Conservation (phyloP, 148 eudicot species). For the Arbutus unedo region DNA sequence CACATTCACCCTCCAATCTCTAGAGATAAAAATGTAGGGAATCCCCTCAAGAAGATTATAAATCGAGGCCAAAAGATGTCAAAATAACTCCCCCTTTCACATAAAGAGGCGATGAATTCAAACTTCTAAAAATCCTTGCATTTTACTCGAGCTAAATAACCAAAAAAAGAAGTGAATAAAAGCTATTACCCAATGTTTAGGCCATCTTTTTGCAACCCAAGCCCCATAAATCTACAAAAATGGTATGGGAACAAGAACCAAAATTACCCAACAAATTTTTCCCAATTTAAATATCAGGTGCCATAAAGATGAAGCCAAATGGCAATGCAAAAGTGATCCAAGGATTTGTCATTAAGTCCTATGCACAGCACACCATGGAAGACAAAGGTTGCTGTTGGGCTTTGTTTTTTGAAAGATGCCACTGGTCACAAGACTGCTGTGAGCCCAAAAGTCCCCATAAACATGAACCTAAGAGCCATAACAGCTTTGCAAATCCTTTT, state of each 20-base stretch:
- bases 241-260: not conserved
- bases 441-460: not conserved
- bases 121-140: not conserved
- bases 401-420: not conserved
- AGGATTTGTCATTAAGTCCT: not conserved
- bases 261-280: not conserved
- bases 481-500: not conserved
- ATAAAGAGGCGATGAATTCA: not conserved
- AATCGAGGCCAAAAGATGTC: not conserved
- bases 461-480: not conserved
- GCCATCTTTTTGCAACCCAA: not conserved
- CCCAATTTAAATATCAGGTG: not conserved
- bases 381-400: not conserved
- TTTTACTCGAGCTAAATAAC: not conserved
- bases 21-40: not conserved
- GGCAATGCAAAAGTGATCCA: not conserved
- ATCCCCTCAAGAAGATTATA: not conserved
- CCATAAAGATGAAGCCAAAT: not conserved
- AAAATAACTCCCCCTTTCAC: not conserved
- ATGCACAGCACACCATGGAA: not conserved
- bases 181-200: not conserved
- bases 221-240: not conserved
- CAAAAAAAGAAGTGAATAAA: not conserved
- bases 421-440: not conserved
- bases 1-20: not conserved